Conservation (phyloP, 2,329 filamentous ascomycete species). For the Aspergillus sojae region DNA sequence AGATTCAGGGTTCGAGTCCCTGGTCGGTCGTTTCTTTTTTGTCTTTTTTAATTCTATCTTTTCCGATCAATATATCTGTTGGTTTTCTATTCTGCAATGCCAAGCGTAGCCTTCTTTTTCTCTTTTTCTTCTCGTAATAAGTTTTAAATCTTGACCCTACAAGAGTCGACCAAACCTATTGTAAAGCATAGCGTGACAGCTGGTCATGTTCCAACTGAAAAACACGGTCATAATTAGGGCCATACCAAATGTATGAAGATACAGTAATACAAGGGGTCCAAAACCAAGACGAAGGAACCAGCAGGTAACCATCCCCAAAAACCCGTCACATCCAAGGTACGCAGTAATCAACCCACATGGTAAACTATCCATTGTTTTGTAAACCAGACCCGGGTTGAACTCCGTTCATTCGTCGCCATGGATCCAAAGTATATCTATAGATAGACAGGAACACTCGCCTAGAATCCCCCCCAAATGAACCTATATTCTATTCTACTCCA, state of each 20-base stretch:
- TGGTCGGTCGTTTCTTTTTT: conserved; percentile 1
- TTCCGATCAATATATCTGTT: not conserved
- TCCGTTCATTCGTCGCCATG: too few species aligned
- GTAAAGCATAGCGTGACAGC: not conserved
- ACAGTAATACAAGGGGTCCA: conserved; percentile 2
- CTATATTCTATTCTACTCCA: not conserved
- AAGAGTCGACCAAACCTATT: not conserved
- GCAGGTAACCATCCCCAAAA: not conserved
- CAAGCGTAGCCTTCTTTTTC: not conserved
- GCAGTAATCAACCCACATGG: not conserved
- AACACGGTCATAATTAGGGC: conserved; percentile 1
- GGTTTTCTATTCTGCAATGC: not conserved
- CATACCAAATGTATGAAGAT: conserved; percentile 5
- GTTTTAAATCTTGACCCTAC: not conserved
- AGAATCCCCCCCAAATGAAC: not conserved
- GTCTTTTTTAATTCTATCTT: not conserved
- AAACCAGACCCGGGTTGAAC: not conserved
- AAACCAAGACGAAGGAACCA: conserved; percentile 1
- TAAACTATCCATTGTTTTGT: not conserved
- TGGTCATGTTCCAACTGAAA: not conserved
- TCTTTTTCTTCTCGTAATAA: not conserved
- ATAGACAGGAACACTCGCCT: not conserved
- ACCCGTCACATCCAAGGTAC: conserved; percentile 1
- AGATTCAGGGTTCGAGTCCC: conserved; percentile 5
- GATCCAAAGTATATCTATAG: not conserved